Conservation (phyloP, 2,329 filamentous ascomycete species). For the Epichloe festucae region DNA sequence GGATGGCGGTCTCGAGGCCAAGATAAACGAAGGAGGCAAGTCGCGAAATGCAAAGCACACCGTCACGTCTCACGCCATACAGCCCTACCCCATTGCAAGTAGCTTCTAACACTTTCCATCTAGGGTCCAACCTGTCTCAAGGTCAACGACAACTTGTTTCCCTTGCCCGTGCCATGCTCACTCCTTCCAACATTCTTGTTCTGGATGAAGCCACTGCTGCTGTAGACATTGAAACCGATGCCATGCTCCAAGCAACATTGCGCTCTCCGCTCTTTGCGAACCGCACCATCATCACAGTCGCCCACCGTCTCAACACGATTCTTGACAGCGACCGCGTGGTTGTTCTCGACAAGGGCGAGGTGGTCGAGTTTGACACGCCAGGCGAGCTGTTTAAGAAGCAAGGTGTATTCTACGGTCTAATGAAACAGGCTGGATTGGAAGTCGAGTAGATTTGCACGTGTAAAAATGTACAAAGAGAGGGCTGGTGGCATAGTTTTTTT, state of each 20-base stretch:
- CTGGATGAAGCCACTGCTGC: slow-evolving; percentile 89
- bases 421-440: slow-evolving; percentile 75
- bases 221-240: slow-evolving; percentile 56
- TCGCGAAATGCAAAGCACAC: slow-evolving; percentile 10
- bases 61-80: no score
- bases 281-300: slow-evolving; percentile 95
- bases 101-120: background rate
- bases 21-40: slow-evolving; percentile 86
- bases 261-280: slow-evolving; percentile 63
- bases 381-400: slow-evolving; percentile 59
- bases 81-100: background rate
- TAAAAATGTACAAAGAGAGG: background rate
- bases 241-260: slow-evolving; percentile 50
- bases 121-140: slow-evolving; percentile 87
- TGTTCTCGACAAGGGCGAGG: slow-evolving; percentile 79
- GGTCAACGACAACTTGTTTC: slow-evolving; percentile 92
- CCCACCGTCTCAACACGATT: slow-evolving; percentile 96
- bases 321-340: slow-evolving; percentile 80
- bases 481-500: background rate
- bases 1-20: slow-evolving; percentile 81
- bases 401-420: slow-evolving; percentile 77
- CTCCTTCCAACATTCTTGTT: slow-evolving; percentile 92
- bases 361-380: slow-evolving; percentile 87
- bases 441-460: slow-evolving; percentile 20
- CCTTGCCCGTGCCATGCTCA: slow-evolving; percentile 82